Conservation (phyloP, 805 yeast species). For the Candida morakotiae region DNA sequence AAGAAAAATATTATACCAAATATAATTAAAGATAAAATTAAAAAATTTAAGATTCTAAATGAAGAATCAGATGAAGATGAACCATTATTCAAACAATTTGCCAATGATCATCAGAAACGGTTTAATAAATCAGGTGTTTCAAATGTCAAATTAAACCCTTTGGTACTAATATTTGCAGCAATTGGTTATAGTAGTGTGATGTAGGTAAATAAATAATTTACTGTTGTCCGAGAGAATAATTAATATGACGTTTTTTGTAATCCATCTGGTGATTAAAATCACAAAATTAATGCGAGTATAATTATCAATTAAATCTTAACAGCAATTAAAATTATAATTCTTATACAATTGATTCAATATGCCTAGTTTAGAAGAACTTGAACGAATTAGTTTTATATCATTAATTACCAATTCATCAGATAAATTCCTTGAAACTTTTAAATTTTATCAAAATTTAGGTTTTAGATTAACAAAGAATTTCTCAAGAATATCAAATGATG, state of each 20-base stretch:
- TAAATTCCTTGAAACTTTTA: slow-evolving; percentile 42
- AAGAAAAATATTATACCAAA: neutral
- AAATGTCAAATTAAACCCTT: too few relatives aligned
- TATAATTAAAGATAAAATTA: neutral
- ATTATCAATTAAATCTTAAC: too few relatives aligned
- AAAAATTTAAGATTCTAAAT: neutral
- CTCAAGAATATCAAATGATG: slow-evolving; percentile 45
- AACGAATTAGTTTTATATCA: slow-evolving; percentile 53
- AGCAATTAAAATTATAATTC: too few relatives aligned
- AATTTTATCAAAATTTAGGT: slow-evolving; percentile 61
- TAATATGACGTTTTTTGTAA: too few relatives aligned
- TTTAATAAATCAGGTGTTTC: neutral
- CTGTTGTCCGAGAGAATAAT: slow-evolving; percentile 1
- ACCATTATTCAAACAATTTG: neutral
- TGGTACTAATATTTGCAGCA: too few relatives aligned
- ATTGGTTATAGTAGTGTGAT: neutral
- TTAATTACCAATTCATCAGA: slow-evolving; percentile 51
- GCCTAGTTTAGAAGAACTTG: slow-evolving; percentile 10
- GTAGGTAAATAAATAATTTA: neutral
- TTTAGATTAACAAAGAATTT: slow-evolving; percentile 57
- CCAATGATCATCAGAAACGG: neutral
- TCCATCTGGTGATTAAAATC: slow-evolving; percentile 5
- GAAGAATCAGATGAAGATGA: neutral
- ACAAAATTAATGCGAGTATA: too few relatives aligned
- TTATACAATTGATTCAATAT: too few relatives aligned